Conservation (phyloP, 2,329 filamentous ascomycete genomes). For the Epichloe hybrida region DNA sequence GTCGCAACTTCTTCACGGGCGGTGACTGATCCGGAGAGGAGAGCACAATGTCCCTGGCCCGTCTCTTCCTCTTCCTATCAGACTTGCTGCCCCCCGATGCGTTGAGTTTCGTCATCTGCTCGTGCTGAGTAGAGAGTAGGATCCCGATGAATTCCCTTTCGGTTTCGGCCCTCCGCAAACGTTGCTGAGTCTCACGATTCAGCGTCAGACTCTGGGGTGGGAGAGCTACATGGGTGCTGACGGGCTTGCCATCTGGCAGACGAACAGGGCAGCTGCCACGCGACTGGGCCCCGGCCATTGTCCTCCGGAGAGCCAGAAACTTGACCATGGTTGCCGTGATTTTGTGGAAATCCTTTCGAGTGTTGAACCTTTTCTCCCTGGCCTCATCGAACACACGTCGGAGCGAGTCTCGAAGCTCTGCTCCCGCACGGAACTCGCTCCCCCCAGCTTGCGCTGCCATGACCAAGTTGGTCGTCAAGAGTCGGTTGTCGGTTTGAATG, state of each 20-base stretch:
- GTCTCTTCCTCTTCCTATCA: neutral
- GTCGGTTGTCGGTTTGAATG: too few relatives aligned
- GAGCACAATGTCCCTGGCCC: neutral
- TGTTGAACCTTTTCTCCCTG: neutral
- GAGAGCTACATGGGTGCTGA: slow-evolving; percentile 5
- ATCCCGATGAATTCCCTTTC: slow-evolving; percentile 1
- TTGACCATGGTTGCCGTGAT: slow-evolving; percentile 7
- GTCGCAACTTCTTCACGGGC: neutral
- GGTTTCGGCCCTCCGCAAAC: neutral
- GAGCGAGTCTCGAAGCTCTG: slow-evolving; percentile 9
- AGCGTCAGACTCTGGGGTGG: slow-evolving; percentile 5
- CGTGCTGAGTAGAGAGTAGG: neutral
- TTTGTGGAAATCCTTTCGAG: slow-evolving; percentile 7
- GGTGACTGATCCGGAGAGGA: neutral
- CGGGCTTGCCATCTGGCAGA: slow-evolving; percentile 11
- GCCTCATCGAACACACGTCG: slow-evolving; percentile 11
- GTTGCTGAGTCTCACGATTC: neutral
- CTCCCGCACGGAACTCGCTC: slow-evolving; percentile 5
- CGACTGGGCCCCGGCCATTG: slow-evolving; percentile 6
- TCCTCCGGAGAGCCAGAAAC: slow-evolving; percentile 6
- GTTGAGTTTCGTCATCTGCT: neutral
- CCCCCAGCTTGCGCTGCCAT: neutral
- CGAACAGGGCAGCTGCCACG: slow-evolving; percentile 7
- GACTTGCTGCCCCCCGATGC: neutral
- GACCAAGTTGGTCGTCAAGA: neutral